Evolutionary conservation across 371 early-diverging fungal genomes (phyloP).

Genomic region (Apophysomyces trapeziformis): DNA sequence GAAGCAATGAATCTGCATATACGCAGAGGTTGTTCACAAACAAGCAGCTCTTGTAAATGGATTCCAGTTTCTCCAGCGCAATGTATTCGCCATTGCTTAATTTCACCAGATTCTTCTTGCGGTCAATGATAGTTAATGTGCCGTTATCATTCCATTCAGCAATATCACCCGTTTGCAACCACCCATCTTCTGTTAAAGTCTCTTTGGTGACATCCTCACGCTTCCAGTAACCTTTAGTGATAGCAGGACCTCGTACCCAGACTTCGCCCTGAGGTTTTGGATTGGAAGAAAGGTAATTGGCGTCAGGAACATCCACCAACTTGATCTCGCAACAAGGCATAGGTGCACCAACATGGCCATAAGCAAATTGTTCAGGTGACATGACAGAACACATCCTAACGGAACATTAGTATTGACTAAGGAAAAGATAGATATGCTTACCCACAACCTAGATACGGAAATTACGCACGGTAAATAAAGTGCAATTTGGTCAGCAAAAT

Average conservation of each 20-base stretch:
- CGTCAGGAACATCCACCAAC: conserved; percentile 89
- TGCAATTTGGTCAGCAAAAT: background rate
- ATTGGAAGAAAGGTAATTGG: conserved; percentile 75
- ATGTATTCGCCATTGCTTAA: conserved; percentile 95
- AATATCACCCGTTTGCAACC: conserved; percentile 95
- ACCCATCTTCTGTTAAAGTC: conserved; percentile 78
- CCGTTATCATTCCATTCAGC: conserved; percentile 78
- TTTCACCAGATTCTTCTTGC: conserved; percentile 84
- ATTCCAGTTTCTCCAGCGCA: conserved; percentile 97
- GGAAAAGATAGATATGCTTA: conserved; percentile 20
- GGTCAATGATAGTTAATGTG: conserved; percentile 77
- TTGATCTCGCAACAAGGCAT: conserved; percentile 86
- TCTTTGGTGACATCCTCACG: conserved; percentile 77
- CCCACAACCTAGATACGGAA: conserved; percentile 38
- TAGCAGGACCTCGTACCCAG: conserved; percentile 80
- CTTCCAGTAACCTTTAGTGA: conserved; percentile 74
- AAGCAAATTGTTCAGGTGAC: conserved; percentile 65
- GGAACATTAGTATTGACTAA: background rate
- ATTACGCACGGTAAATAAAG: background rate
- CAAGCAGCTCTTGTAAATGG: conserved; percentile 81
- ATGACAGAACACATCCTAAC: conserved; percentile 68
- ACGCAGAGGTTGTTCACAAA: conserved; percentile 87
- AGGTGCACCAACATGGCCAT: conserved; percentile 84
- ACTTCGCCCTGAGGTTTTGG: conserved; percentile 89
- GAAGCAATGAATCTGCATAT: conserved; percentile 76